A percentile compares a stretch with the other conserved stretches of the same genome.
These are phyloP conservation scores for Ramaria rubella DNA, from an alignment of 768 basidiomycete species.

Conservation along the genomic window DNA sequence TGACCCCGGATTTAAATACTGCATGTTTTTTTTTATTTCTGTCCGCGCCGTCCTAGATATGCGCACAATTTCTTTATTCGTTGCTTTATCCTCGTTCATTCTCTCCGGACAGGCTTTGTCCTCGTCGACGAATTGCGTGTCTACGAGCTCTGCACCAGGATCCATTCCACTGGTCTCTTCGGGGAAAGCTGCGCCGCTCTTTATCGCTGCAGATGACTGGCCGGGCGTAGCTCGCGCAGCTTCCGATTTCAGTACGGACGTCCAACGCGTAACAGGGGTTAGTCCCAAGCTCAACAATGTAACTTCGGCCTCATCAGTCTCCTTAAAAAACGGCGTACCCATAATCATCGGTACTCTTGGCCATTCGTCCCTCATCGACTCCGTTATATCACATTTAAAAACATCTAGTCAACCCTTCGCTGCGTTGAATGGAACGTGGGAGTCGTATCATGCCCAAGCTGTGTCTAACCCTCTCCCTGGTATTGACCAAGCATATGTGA, in stretches of 20 bases:
- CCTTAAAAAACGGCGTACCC: conserved; percentile 24
- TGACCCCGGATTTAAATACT: too few relatives aligned
- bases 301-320: conserved; percentile 32
- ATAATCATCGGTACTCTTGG: conserved; percentile 64
- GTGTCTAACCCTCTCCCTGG: conserved; percentile 53
- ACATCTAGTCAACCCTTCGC: conserved; percentile 40
- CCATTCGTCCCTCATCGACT: conserved; percentile 46
- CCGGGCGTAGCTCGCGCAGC: conserved; percentile 58
- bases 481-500: conserved; percentile 54
- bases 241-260: conserved; percentile 53
- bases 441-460: conserved; percentile 47
- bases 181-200: conserved; percentile 41
- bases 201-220: conserved; percentile 53
- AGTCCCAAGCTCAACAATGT: conserved; percentile 46
- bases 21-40: too few relatives aligned
- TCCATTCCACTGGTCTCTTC: conserved; percentile 38
- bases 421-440: conserved; percentile 59
- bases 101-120: conserved; percentile 21
- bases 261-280: conserved; percentile 51
- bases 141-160: neutral
- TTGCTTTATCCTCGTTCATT: too few relatives aligned
- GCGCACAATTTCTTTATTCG: too few relatives aligned
- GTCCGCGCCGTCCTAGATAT: too few relatives aligned
- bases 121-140: neutral
- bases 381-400: conserved; percentile 44